Conservation (phyloP, 1,284 basidiomycete species). For the Fistulinella cinereoalba region DNA sequence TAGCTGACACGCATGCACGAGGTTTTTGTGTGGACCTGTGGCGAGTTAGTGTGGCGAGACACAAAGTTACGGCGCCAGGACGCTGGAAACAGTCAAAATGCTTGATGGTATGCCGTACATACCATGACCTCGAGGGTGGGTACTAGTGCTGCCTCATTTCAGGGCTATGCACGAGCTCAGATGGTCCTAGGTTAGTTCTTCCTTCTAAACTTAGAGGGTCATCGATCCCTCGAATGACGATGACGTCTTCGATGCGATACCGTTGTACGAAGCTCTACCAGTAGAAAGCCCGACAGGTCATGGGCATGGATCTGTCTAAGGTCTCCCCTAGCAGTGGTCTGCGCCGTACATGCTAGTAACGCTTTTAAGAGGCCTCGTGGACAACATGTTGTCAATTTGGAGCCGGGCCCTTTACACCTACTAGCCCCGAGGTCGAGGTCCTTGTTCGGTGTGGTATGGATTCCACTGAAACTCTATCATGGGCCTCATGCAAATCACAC, state of each 20-base stretch:
- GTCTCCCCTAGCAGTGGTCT: too few relatives aligned
- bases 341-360: too few relatives aligned
- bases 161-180: not conserved
- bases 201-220: not conserved
- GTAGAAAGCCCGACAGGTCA: too few relatives aligned
- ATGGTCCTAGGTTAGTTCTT: too few relatives aligned
- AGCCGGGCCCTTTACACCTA: not conserved
- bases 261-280: too few relatives aligned
- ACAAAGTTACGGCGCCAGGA: too few relatives aligned
- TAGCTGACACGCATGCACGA: constrained; percentile 9
- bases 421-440: not conserved
- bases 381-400: constrained; percentile 13
- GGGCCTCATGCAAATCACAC: constrained; percentile 19
- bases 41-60: not conserved
- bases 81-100: not conserved
- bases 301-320: too few relatives aligned
- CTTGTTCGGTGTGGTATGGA: constrained; percentile 1
- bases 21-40: constrained; percentile 4
- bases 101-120: not conserved
- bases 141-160: not conserved
- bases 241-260: not conserved
- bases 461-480: constrained; percentile 15
- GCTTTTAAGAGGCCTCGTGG: constrained; percentile 16
- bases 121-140: too few relatives aligned
- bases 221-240: constrained; percentile 5